Evolutionary conservation across 108 stramenopile genomes (phyloP).

Genomic region (Asterionellopsis glacialis): DNA sequence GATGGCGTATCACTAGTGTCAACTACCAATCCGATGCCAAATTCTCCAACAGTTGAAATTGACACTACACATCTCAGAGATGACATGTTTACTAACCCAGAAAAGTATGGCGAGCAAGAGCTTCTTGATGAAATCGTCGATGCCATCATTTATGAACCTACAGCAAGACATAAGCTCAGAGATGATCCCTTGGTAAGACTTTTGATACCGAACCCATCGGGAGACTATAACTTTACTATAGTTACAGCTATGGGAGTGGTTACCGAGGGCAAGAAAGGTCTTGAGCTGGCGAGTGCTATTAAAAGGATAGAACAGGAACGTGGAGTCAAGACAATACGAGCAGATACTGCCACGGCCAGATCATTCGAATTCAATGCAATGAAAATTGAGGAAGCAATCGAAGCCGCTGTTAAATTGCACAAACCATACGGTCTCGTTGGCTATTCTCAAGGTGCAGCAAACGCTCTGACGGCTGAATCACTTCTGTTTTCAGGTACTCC

Average conservation of each 20-base stretch:
- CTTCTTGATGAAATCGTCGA: constrained; percentile 83
- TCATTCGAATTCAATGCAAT: constrained; percentile 83
- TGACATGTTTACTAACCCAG: constrained; percentile 46
- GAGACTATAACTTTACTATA: constrained; percentile 74
- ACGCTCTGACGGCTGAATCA: constrained; percentile 76
- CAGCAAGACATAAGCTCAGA: constrained; percentile 48
- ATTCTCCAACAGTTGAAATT: too few species aligned
- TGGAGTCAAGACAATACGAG: constrained; percentile 66
- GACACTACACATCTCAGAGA: constrained; percentile 6
- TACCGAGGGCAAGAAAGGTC: constrained; percentile 82
- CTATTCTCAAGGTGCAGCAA: constrained; percentile 88
- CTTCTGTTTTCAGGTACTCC: constrained; percentile 77
- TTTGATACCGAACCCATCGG: constrained; percentile 71
- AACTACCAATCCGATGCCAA: background rate
- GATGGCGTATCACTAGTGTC: constrained; percentile 14
- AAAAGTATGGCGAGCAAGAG: constrained; percentile 58
- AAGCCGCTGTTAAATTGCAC: constrained; percentile 46
- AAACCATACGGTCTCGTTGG: constrained; percentile 77
- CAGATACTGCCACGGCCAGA: constrained; percentile 83
- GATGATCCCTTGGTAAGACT: constrained; percentile 68
- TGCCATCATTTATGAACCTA: constrained; percentile 63
- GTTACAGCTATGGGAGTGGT: constrained; percentile 89
- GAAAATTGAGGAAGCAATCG: constrained; percentile 64
- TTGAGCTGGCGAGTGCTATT: constrained; percentile 65
- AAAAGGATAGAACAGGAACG: constrained; percentile 60